Evolutionary conservation across 805 yeast species (phyloP).

Genomic region (Cyberlindnera japonica): DNA sequence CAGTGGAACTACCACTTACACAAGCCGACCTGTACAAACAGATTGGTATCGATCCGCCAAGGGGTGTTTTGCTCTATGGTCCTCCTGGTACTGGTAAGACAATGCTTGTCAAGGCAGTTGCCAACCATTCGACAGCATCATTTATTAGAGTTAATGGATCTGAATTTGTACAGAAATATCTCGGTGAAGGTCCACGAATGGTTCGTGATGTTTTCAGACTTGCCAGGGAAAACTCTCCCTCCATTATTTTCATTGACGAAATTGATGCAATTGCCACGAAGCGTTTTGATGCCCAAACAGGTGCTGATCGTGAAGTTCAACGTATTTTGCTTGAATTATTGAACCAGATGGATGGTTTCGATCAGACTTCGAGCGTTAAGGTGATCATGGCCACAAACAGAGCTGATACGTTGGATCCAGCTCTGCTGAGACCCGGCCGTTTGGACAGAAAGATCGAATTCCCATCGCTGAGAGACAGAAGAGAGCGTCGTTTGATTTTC

Average conservation of each 20-base stretch:
- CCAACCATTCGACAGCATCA: slow-evolving; percentile 94
- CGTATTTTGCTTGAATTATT: slow-evolving; percentile 92
- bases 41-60: slow-evolving; percentile 98
- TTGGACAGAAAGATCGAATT: slow-evolving; percentile 97
- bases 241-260: slow-evolving; percentile 94
- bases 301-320: slow-evolving; percentile 89
- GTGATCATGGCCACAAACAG: slow-evolving; percentile 96
- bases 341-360: slow-evolving; percentile 92
- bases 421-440: slow-evolving; percentile 97
- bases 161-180: slow-evolving; percentile 88
- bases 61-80: slow-evolving; percentile 97
- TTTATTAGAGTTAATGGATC: slow-evolving; percentile 98
- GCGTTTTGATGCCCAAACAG: slow-evolving; percentile 84
- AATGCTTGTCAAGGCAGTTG: slow-evolving; percentile 93
- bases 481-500: slow-evolving; percentile 96
- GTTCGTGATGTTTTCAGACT: slow-evolving; percentile 89
- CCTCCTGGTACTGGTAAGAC: slow-evolving; percentile 99
- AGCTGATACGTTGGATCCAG: slow-evolving; percentile 97
- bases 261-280: slow-evolving; percentile 93
- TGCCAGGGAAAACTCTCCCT: slow-evolving; percentile 90
- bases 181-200: slow-evolving; percentile 93
- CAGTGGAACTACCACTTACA: slow-evolving; percentile 86
- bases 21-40: slow-evolving; percentile 95
- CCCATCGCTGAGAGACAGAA: slow-evolving; percentile 92
- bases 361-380: slow-evolving; percentile 87